phyloP scores from a whole-genome alignment of 768 basidiomycete species.

The Boletus barrowsii region DNA sequence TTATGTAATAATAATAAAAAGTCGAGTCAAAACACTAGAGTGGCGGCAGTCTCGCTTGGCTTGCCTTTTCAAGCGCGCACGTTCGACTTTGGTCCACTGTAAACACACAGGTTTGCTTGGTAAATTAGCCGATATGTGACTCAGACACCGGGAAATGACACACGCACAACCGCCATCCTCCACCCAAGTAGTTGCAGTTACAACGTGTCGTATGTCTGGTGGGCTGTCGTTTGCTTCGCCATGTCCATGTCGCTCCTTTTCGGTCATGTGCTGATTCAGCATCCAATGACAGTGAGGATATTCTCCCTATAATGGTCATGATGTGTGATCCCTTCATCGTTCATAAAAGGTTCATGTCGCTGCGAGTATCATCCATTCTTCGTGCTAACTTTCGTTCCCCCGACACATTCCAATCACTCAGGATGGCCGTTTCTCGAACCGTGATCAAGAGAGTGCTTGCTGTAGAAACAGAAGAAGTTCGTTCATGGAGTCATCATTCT shows the following conservation, averaged over 20 bases:
- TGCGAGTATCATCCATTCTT: too few relatives aligned
- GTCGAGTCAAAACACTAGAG: too few relatives aligned
- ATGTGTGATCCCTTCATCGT: too few relatives aligned
- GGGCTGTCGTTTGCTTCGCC: too few relatives aligned
- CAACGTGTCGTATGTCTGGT: too few relatives aligned
- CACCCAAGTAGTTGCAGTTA: too few relatives aligned
- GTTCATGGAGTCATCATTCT: background rate
- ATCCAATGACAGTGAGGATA: background rate
- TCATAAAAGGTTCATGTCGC: background rate
- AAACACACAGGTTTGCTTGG: too few relatives aligned
- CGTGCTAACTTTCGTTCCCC: background rate
- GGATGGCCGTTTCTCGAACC: constrained; percentile 51
- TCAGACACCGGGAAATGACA: background rate
- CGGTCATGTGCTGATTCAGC: constrained; percentile 8
- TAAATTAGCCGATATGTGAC: background rate
- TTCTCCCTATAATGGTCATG: background rate
- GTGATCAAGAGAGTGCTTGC: constrained; percentile 78
- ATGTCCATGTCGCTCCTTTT: background rate
- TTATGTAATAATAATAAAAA: background rate
- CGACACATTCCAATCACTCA: background rate
- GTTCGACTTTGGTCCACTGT: constrained; percentile 12
- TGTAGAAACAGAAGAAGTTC: constrained; percentile 67
- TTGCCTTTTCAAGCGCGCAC: constrained; percentile 26
- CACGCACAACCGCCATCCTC: too few relatives aligned
- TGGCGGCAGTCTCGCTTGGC: background rate